Base-by-base conservation (phyloP, 495 filamentous ascomycete genomes). In the Neurospora africana region DNA sequence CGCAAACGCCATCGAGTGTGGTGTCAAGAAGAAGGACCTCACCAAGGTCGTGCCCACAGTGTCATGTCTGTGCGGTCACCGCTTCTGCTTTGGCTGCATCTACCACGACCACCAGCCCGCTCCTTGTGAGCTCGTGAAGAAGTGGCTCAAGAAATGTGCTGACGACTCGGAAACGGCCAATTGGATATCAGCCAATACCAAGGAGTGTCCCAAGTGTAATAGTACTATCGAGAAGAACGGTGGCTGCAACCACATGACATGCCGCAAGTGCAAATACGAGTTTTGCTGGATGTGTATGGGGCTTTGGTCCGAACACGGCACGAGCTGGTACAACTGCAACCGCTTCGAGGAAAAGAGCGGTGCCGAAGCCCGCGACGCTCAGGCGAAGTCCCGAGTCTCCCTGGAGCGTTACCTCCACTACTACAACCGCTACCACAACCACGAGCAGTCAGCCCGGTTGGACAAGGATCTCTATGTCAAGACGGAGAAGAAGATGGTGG, bases 201-300 rank as follows among this genome's bases (percentile, higher is more conserved):
- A 99, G 79, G 95, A 99, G 79, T 99, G 95, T 74, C 94, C 96
- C 0, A 95, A 91, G 78, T 99, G 95, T 81, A 86, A 90, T 72
- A 98, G 95, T 8, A 98, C 96, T 1, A 99, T 99, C 68, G 95
- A 99, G 84, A 99, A 99, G 86, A 99, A 99, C 75, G 95, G 95
- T 21, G 95, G 95, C 6, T 99, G 95, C 83, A 99, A 99, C 85
- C 95, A 99, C 79, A 99, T 99, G 95, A 99, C 95, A 0, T 99
- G 95, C 81, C 88, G 95, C 65, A 99, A 99, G 82, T 99, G 95
- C 85, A 94, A 95, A 77, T 91, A 98, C 78, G 95, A 99, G 80
- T 99, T 99, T 78, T 99, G 95, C 84, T 99, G 95, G 95, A 98
- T 99, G 89, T 99, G 95, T 80, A 99, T 99, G 95, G 95, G 95